A percentile compares a stretch with the other conserved stretches of the same genome.
phyloP scores from a whole-genome alignment of 2,329 filamentous ascomycete species.

The Elsinoe australis region DNA sequence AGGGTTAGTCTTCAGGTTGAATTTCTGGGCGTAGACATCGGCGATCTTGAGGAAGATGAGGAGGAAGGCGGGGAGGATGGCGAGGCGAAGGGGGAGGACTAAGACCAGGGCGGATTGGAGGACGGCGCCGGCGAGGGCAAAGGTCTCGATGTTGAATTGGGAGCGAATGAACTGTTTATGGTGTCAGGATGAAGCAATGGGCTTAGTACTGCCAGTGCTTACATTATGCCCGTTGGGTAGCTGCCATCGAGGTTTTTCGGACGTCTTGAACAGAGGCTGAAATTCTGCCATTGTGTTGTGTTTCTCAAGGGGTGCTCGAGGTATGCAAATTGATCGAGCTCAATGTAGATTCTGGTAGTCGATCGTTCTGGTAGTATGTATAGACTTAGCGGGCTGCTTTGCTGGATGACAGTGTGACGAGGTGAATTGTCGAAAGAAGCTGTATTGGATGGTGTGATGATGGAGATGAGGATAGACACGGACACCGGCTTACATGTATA shows the following conservation, averaged over 20 bases:
- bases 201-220: neutral
- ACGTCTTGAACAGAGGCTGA: slow-evolving; percentile 8
- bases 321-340: no score
- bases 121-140: slow-evolving; percentile 36
- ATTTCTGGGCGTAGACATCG: slow-evolving; percentile 31
- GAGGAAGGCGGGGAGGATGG: slow-evolving; percentile 30
- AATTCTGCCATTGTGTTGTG: slow-evolving; percentile 9
- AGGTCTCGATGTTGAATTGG: slow-evolving; percentile 35
- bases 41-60: slow-evolving; percentile 32
- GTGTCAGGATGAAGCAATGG: neutral
- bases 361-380: no score
- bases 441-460: no score
- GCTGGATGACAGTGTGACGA: no score
- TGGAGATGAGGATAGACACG: no score
- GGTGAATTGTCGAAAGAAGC: no score
- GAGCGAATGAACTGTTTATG: slow-evolving; percentile 29
- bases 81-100: slow-evolving; percentile 31
- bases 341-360: no score
- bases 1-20: slow-evolving; percentile 32
- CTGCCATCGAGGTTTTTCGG: slow-evolving; percentile 6
- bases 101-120: slow-evolving; percentile 35
- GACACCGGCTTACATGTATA: no score
- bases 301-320: no score
- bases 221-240: neutral
- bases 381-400: no score